A percentile compares a stretch with the other conserved stretches of the same genome.
phyloP scores from a whole-genome alignment of 2,329 filamentous ascomycete species.

The Fusarium pseudonygamai region DNA sequence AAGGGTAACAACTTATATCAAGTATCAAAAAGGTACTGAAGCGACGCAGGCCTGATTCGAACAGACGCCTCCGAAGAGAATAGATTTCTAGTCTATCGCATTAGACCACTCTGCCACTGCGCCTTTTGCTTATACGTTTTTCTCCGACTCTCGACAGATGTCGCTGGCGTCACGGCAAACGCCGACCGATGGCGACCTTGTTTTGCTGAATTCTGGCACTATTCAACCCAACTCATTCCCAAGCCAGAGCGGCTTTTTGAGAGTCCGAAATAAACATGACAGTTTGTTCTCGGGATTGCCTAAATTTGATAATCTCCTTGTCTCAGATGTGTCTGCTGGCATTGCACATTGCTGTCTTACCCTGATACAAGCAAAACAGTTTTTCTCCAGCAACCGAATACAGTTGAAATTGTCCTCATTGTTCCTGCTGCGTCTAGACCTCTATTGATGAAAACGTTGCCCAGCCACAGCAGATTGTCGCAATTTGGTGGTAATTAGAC shows the following conservation, averaged over 20 bases:
- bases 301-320: neutral
- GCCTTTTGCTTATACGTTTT: neutral
- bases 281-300: neutral
- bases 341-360: neutral
- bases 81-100: slow-evolving; percentile 30
- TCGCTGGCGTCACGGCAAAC: neutral
- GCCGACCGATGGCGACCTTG: neutral
- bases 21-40: slow-evolving; percentile 25
- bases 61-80: slow-evolving; percentile 29
- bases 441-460: neutral
- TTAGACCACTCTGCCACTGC: slow-evolving; percentile 30
- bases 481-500: neutral
- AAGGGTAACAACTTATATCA: too few species aligned
- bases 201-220: neutral
- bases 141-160: neutral
- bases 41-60: slow-evolving; percentile 35
- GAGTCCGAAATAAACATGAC: neutral
- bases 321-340: neutral
- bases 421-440: neutral
- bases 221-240: neutral
- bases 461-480: neutral
- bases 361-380: neutral
- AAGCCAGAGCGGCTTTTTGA: neutral
- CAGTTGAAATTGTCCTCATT: neutral
- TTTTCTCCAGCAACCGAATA: slow-evolving; percentile 1